Percentiles rank a stretch among this genome's conserved stretches.
These are phyloP conservation scores for Sugiyamaella mastotermitis DNA, from an alignment of 805 yeast species.

Conservation along the genomic window DNA sequence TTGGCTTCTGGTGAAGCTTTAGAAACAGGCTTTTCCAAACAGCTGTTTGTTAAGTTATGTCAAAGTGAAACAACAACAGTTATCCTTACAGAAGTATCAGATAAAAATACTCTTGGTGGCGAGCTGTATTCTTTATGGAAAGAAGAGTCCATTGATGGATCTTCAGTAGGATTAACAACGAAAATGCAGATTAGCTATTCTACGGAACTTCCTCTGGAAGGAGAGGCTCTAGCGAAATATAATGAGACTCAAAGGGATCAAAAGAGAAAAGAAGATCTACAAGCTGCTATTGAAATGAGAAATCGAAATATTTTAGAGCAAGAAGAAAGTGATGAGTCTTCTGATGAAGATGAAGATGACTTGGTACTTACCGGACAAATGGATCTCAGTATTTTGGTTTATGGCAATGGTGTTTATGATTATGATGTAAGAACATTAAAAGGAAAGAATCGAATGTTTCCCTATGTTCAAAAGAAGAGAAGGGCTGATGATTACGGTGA, in stretches of 20 bases:
- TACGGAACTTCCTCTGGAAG: slow-evolving; percentile 29
- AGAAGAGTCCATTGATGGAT: slow-evolving; percentile 1
- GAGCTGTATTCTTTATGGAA: slow-evolving; percentile 37
- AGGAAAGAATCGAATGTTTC: slow-evolving; percentile 60
- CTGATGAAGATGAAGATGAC: slow-evolving; percentile 28
- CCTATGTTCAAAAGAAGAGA: slow-evolving; percentile 51
- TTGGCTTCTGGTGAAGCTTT: slow-evolving; percentile 67
- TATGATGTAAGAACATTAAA: slow-evolving; percentile 46
- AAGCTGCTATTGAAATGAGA: slow-evolving; percentile 31
- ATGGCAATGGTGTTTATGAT: slow-evolving; percentile 38
- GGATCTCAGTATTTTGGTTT: slow-evolving; percentile 24
- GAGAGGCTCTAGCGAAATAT: slow-evolving; percentile 30
- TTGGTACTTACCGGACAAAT: slow-evolving; percentile 20
- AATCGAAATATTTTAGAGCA: slow-evolving; percentile 34
- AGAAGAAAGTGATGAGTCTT: slow-evolving; percentile 26
- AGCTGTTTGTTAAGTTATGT: slow-evolving; percentile 42
- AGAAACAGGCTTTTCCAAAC: slow-evolving; percentile 52
- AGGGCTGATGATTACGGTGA: slow-evolving; percentile 87
- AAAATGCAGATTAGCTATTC: slow-evolving; percentile 14
- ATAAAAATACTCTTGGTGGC: slow-evolving; percentile 41
- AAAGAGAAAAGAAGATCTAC: slow-evolving; percentile 22
- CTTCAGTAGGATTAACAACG: slow-evolving; percentile 10
- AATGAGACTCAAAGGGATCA: slow-evolving; percentile 20
- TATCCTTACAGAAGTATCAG: slow-evolving; percentile 64
- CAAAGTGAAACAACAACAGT: slow-evolving; percentile 61